Percentiles rank a stretch among this genome's conserved stretches.
Conservation (phyloP, 306 rosid genomes). For the Lablab purpureus region DNA sequence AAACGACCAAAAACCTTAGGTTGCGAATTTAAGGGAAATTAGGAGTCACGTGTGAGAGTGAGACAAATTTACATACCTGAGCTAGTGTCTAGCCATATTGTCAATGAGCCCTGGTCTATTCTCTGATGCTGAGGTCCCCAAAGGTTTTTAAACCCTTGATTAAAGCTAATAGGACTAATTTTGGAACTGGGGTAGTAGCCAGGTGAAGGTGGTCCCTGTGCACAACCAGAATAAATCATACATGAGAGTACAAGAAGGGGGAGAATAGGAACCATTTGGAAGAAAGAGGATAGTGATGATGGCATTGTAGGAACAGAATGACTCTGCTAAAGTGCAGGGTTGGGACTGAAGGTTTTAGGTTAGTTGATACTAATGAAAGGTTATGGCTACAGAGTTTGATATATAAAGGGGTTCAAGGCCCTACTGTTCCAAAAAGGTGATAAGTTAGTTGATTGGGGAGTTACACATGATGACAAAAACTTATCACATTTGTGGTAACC, state of each 20-base stretch:
- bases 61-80: constrained; percentile 59
- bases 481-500: constrained; percentile 40
- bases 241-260: constrained; percentile 46
- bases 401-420: constrained; percentile 61
- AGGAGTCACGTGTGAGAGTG: not conserved
- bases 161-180: constrained; percentile 61
- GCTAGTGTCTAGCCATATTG: constrained; percentile 80
- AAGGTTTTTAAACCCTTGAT: constrained; percentile 69
- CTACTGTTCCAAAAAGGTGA: constrained; percentile 53
- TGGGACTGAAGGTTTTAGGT: constrained; percentile 46
- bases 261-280: constrained; percentile 54
- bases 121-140: constrained; percentile 94
- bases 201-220: constrained; percentile 90
- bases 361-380: constrained; percentile 40
- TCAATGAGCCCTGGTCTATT: constrained; percentile 66
- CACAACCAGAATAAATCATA: constrained; percentile 49
- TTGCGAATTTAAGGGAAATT: constrained; percentile 5
- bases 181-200: constrained; percentile 76
- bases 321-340: constrained; percentile 60
- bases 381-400: constrained; percentile 45
- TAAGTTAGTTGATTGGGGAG: constrained; percentile 65
- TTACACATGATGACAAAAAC: constrained; percentile 55
- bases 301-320: constrained; percentile 54
- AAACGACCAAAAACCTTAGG: not conserved
- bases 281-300: constrained; percentile 44